Conservation (phyloP, 1,284 basidiomycete species). For the Meira nashicola region DNA sequence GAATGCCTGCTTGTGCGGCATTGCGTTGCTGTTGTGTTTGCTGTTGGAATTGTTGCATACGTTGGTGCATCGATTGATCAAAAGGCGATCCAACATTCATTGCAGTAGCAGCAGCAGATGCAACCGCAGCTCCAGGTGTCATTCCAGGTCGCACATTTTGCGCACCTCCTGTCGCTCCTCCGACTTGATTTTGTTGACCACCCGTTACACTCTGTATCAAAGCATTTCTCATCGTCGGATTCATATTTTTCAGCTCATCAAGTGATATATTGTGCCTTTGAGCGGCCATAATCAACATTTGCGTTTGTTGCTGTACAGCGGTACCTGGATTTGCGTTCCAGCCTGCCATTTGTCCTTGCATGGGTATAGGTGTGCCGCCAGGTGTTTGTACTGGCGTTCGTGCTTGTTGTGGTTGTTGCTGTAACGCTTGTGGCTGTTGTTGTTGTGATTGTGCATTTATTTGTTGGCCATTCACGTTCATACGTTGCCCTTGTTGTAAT, state of each 20-base stretch:
- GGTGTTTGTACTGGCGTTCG: slow-evolving; percentile 4
- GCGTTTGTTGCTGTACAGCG: slow-evolving; percentile 37
- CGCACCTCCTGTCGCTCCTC: neutral
- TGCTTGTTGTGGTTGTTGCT: slow-evolving; percentile 21
- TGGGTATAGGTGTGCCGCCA: neutral
- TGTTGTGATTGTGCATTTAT: slow-evolving; percentile 5
- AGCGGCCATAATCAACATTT: slow-evolving; percentile 42
- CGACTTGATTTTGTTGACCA: neutral
- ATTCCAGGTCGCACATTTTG: neutral
- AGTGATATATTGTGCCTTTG: slow-evolving; percentile 40
- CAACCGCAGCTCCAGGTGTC: neutral
- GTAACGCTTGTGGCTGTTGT: slow-evolving; percentile 14
- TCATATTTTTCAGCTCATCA: slow-evolving; percentile 47
- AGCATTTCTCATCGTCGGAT: slow-evolving; percentile 34
- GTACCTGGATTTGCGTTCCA: slow-evolving; percentile 15
- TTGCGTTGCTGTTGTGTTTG: neutral
- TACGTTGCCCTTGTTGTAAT: slow-evolving; percentile 9
- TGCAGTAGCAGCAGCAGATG: neutral
- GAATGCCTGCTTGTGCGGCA: too few species aligned
- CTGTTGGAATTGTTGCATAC: slow-evolving; percentile 1
- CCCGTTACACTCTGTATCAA: slow-evolving; percentile 29
- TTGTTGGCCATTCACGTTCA: slow-evolving; percentile 6
- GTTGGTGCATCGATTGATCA: slow-evolving; percentile 5
- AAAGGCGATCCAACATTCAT: neutral
- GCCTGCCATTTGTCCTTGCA: slow-evolving; percentile 11